Percentiles rank a stretch among this genome's conserved stretches.
Evolutionary conservation across 2,329 filamentous ascomycete species (phyloP).

Genomic region (Clonostachys rhizophaga): DNA sequence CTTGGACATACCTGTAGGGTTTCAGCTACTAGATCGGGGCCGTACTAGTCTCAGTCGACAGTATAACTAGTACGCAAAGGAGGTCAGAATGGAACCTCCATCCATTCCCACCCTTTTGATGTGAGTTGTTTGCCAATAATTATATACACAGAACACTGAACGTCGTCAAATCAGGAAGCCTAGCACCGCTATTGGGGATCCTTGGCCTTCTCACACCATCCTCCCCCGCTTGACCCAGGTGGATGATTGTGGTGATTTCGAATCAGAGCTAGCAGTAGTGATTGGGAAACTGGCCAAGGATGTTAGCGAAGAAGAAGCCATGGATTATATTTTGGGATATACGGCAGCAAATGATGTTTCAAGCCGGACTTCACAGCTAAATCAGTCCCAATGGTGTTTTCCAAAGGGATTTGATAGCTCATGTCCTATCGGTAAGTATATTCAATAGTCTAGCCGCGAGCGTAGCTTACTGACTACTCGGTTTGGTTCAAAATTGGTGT

Average conservation of each 20-base stretch:
- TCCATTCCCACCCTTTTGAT: slow-evolving; percentile 52
- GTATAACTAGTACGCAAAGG: slow-evolving; percentile 32
- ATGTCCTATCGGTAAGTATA: slow-evolving; percentile 34
- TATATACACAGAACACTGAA: no score
- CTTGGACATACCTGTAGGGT: slow-evolving; percentile 9
- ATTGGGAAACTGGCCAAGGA: slow-evolving; percentile 47
- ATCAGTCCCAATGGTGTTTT: slow-evolving; percentile 50
- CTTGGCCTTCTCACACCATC: slow-evolving; percentile 43
- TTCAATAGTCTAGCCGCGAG: no score
- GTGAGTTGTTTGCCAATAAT: slow-evolving; percentile 10
- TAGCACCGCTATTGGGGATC: slow-evolving; percentile 45
- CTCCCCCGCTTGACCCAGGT: slow-evolving; percentile 43
- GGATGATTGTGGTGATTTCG: slow-evolving; percentile 52
- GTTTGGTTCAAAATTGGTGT: slow-evolving; percentile 44
- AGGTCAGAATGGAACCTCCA: slow-evolving; percentile 47
- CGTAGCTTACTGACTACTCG: neutral
- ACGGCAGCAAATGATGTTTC: slow-evolving; percentile 61
- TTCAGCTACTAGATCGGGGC: slow-evolving; percentile 2
- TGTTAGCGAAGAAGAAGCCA: slow-evolving; percentile 48
- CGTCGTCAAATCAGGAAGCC: slow-evolving; percentile 34
- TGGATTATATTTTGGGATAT: slow-evolving; percentile 60
- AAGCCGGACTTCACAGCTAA: slow-evolving; percentile 49
- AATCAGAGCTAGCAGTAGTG: slow-evolving; percentile 53
- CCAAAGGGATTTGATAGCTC: slow-evolving; percentile 53
- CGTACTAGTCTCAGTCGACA: slow-evolving; percentile 3